Conservation (phyloP, 257 asterid genomes). For the Mitragyna speciosa region DNA sequence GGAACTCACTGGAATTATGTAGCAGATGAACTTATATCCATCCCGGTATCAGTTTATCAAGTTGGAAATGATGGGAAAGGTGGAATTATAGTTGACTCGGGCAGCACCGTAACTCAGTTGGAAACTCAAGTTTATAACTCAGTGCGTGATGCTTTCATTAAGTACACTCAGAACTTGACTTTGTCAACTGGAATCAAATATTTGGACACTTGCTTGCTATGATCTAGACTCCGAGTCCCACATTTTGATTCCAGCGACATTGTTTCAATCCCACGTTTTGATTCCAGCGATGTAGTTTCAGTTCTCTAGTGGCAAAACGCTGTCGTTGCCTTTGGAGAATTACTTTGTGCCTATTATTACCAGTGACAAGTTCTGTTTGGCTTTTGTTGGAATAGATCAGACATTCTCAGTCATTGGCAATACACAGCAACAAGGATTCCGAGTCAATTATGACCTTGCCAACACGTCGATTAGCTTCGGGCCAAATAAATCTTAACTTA, state of each 20-base stretch:
- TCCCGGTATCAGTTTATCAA: conserved; percentile 8
- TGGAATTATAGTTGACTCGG: conserved; percentile 25
- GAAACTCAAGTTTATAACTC: background rate
- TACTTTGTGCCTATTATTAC: background rate
- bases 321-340: background rate
- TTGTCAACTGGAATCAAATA: background rate
- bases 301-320: background rate
- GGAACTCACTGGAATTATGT: conserved; percentile 17
- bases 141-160: conserved; percentile 11
- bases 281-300: background rate
- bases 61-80: conserved; percentile 11
- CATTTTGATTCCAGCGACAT: too few species aligned
- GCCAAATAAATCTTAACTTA: too few species aligned
- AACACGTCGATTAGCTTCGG: background rate
- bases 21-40: background rate
- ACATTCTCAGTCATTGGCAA: background rate
- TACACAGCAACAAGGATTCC: background rate
- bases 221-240: background rate
- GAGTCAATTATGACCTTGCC: background rate
- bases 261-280: too few species aligned
- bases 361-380: background rate
- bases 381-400: background rate
- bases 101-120: conserved; percentile 15
- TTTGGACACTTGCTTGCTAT: background rate
- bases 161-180: background rate